Evolutionary conservation across 2,329 filamentous ascomycete genomes (phyloP).

Genomic region (Chlorencoelia australis): DNA sequence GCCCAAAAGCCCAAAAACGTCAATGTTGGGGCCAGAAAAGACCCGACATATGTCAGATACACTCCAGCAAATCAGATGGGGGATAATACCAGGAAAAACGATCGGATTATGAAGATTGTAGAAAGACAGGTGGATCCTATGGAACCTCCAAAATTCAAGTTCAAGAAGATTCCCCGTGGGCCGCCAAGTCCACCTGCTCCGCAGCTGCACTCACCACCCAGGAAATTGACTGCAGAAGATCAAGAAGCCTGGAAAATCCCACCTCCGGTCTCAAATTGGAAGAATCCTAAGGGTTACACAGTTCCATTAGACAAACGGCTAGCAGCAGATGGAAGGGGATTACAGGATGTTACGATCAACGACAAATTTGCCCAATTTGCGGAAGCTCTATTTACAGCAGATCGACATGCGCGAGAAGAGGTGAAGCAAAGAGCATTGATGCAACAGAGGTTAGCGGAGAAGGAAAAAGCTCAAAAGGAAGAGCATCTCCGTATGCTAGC

Average conservation of each 20-base stretch:
- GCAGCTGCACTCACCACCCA: slow-evolving; percentile 86
- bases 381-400: slow-evolving; percentile 87
- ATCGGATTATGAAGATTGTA: slow-evolving; percentile 97
- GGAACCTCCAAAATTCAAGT: slow-evolving; percentile 97
- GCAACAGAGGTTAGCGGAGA: slow-evolving; percentile 93
- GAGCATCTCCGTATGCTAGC: slow-evolving; percentile 81
- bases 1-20: slow-evolving; percentile 96
- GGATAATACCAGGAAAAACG: slow-evolving; percentile 71
- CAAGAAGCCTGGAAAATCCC: slow-evolving; percentile 93
- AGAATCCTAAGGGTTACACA: slow-evolving; percentile 97
- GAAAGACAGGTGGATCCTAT: slow-evolving; percentile 88
- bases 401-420: slow-evolving; percentile 89
- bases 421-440: slow-evolving; percentile 85
- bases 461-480: slow-evolving; percentile 91
- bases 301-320: slow-evolving; percentile 91
- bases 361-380: slow-evolving; percentile 97
- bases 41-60: slow-evolving; percentile 90
- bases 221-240: slow-evolving; percentile 92
- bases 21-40: slow-evolving; percentile 67
- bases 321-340: slow-evolving; percentile 80
- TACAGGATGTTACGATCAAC: slow-evolving; percentile 93
- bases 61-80: slow-evolving; percentile 97
- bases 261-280: slow-evolving; percentile 94
- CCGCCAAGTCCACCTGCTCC: slow-evolving; percentile 88
- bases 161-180: slow-evolving; percentile 93